phyloP scores from a whole-genome alignment of 345 rosid species.

The Citrus australasica region DNA sequence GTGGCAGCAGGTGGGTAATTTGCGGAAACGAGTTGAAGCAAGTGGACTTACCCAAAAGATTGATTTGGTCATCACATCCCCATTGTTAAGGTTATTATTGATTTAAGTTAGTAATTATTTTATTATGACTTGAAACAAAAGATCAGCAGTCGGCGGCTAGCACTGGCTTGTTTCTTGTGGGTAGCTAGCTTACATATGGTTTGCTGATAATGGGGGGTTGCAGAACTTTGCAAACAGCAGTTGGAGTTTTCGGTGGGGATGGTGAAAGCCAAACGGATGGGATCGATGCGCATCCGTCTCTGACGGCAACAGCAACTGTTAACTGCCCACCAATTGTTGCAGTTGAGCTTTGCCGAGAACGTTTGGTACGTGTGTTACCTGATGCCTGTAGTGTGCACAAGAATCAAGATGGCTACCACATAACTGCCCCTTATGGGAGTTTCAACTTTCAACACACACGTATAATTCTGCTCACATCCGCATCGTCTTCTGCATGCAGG shows the following conservation, averaged over 20 bases:
- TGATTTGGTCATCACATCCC: conserved; percentile 58
- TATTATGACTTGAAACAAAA: not conserved
- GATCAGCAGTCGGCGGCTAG: too few relatives aligned
- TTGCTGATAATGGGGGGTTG: not conserved
- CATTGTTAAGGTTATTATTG: conserved; percentile 43
- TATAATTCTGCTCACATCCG: too few relatives aligned
- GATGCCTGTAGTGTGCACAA: not conserved
- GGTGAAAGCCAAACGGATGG: conserved; percentile 23
- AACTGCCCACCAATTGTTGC: conserved; percentile 58
- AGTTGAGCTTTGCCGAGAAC: conserved; percentile 72
- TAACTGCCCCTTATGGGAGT: too few relatives aligned
- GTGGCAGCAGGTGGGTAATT: conserved; percentile 43
- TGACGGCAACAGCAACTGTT: conserved; percentile 20
- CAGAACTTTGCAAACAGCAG: conserved; percentile 83
- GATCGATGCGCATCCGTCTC: conserved; percentile 16
- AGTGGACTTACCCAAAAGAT: conserved; percentile 29
- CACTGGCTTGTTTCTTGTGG: too few relatives aligned
- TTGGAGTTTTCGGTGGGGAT: conserved; percentile 55
- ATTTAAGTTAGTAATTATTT: not conserved
- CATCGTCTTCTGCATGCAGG: conserved; percentile 32
- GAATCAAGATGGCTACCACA: too few relatives aligned
- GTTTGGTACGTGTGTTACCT: conserved; percentile 46
- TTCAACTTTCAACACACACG: too few relatives aligned
- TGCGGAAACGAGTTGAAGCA: conserved; percentile 36
- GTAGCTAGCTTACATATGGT: too few relatives aligned